These are phyloP conservation scores for Fraxinus sp. DNA, from an alignment of 305 asterid genomes.

Conservation along the genomic window DNA sequence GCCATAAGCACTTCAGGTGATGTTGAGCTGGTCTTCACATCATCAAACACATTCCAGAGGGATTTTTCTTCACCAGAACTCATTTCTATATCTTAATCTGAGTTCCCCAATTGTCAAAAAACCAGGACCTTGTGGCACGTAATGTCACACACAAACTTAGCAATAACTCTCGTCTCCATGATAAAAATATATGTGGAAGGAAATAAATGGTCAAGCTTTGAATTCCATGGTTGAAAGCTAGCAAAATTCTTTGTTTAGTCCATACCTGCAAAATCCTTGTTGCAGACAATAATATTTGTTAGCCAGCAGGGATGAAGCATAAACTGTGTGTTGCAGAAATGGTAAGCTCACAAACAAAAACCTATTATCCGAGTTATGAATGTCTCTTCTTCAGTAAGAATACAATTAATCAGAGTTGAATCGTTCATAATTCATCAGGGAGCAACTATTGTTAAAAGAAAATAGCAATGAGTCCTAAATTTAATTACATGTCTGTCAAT, in stretches of 20 bases:
- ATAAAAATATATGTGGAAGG: not conserved
- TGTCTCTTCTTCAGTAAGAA: not conserved
- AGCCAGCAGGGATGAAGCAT: not conserved
- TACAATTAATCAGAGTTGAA: not conserved
- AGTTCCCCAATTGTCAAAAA: not conserved
- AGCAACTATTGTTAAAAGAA: not conserved
- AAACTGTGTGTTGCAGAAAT: not conserved
- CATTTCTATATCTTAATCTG: conserved; percentile 32
- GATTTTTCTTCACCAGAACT: conserved; percentile 35
- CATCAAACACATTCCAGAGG: conserved; percentile 54
- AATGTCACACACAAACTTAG: not conserved
- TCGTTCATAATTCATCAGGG: not conserved
- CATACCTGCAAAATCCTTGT: conserved; percentile 21
- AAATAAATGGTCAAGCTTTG: not conserved
- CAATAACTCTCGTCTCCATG: not conserved
- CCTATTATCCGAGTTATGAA: not conserved
- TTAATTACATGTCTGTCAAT: not conserved
- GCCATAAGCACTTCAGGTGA: conserved; percentile 61
- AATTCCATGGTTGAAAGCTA: not conserved
- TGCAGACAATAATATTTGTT: not conserved
- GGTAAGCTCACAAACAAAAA: not conserved
- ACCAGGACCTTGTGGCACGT: not conserved
- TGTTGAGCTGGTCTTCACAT: conserved; percentile 34
- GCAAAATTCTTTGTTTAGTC: not conserved
- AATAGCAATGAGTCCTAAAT: not conserved